Evolutionary conservation across 2,329 filamentous ascomycete genomes (phyloP).

Genomic region (Trichoderma sp.): DNA sequence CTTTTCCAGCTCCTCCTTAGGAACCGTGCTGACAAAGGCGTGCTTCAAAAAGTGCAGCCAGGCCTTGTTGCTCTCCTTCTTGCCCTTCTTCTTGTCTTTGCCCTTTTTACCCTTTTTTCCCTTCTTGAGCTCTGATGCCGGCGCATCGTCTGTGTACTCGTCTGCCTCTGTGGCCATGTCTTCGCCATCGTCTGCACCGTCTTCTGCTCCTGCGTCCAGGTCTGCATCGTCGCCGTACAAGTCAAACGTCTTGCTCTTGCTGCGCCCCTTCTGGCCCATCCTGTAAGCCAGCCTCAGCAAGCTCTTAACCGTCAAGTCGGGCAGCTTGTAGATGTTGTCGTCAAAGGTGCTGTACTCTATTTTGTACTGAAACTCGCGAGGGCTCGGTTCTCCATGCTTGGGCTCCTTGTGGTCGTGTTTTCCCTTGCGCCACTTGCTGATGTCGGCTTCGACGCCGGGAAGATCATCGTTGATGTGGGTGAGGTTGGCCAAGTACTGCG

Average conservation of each 20-base stretch:
- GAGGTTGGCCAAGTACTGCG: constrained; percentile 93
- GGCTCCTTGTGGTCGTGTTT: constrained; percentile 62
- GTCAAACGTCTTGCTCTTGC: constrained; percentile 30
- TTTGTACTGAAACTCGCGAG: constrained; percentile 70
- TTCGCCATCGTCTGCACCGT: constrained; percentile 36
- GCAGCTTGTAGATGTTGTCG: constrained; percentile 72
- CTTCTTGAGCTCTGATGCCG: constrained; percentile 49
- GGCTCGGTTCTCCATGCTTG: constrained; percentile 55
- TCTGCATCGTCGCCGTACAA: constrained; percentile 32
- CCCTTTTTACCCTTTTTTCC: constrained; percentile 43
- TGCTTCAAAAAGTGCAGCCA: constrained; percentile 79
- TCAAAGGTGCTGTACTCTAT: constrained; percentile 84
- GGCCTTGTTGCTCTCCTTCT: constrained; percentile 62
- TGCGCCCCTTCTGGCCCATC: constrained; percentile 57
- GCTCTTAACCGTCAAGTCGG: constrained; percentile 82
- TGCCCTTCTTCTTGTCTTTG: constrained; percentile 47
- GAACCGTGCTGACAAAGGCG: constrained; percentile 77
- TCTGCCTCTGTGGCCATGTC: constrained; percentile 36
- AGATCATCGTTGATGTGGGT: constrained; percentile 82
- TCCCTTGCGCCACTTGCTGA: constrained; percentile 64
- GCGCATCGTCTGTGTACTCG: constrained; percentile 35
- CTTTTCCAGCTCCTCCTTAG: constrained; percentile 64
- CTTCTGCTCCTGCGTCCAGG: constrained; percentile 37
- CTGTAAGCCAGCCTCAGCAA: constrained; percentile 77
- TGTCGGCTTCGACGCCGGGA: constrained; percentile 35